Base-by-base conservation (phyloP, 768 basidiomycete genomes). In the Phylloporus arenicola region DNA sequence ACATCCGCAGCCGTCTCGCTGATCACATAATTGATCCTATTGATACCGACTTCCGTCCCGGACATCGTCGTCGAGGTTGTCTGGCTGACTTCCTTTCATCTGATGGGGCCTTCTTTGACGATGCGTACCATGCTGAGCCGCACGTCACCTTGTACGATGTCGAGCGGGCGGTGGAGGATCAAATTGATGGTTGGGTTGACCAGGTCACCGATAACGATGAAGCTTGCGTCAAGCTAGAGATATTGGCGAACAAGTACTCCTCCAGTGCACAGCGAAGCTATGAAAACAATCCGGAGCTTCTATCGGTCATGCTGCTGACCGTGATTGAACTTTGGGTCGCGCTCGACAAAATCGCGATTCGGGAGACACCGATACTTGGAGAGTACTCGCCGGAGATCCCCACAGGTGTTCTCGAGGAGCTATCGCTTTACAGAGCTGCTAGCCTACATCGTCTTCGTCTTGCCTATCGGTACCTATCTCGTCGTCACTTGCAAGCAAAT, bases 231-330 rank as follows among this genome's bases (percentile, higher is more conserved):
- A 30, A 47, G 8, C 51, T 66, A 11, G 64, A 60, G 47, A 39
- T 56, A 0, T 65, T 64, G 30, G 64, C 64, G 10, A 43, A 44
- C n/a, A 40, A 52, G 4, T 72, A 76, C 38, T 59, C 61, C 1
- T 53, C 53, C 1, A 39, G 61, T 0, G 68, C 75, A 0, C 22
- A 37, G 29, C 17, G 9, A 0, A 47, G 46, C 2, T 76, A 75
- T 40, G 33, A 45, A 10, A 52, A 53, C 11, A 74, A 68, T 27
- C 70, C 75, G 2, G 75, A 78, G 43, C 56, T 64, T 27, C 34
- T 64, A 4, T 78, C 77, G 0, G 47, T 72, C 2, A 74, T 80
- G 69, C 53, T 80, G 37, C 57, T 81, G 41, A 65, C 64, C 1
- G 48, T 43, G 10, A 20, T 65, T 9, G 72, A 77, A 29, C 64